Conservation (phyloP, 2,329 filamentous ascomycete species). For the Leptodontidium sp. region DNA sequence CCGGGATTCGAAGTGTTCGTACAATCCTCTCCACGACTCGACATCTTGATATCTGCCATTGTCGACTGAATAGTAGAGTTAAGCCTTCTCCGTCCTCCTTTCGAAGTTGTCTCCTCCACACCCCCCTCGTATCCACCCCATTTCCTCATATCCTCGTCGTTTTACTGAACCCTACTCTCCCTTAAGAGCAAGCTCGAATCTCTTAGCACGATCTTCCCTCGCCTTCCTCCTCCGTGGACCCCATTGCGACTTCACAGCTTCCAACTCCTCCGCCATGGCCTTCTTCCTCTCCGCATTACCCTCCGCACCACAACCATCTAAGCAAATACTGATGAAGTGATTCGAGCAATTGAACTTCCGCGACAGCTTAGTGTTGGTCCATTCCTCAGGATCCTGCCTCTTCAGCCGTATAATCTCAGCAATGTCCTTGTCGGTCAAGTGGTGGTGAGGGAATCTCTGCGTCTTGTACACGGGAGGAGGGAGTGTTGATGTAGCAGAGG, state of each 20-base stretch:
- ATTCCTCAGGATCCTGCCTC: conserved; percentile 59
- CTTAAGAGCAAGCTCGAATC: conserved; percentile 49
- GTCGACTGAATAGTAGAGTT: neutral
- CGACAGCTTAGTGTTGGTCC: conserved; percentile 63
- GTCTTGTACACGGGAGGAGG: conserved; percentile 40
- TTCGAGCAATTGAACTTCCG: conserved; percentile 63
- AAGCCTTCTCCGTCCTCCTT: neutral
- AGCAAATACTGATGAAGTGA: conserved; percentile 66
- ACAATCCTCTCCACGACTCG: conserved; percentile 14
- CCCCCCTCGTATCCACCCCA: neutral
- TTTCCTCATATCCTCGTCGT: neutral
- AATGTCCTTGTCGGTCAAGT: conserved; percentile 63
- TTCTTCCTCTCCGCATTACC: conserved; percentile 52
- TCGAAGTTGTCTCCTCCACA: neutral
- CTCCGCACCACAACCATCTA: conserved; percentile 48
- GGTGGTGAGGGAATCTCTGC: conserved; percentile 49
- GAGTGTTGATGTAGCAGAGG: conserved; percentile 29
- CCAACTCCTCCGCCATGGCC: conserved; percentile 54
- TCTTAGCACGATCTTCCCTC: conserved; percentile 61
- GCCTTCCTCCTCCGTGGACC: conserved; percentile 63
- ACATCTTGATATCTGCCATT: neutral
- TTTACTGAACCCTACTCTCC: conserved; percentile 35
- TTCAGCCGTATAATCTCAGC: conserved; percentile 67
- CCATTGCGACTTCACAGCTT: conserved; percentile 62
- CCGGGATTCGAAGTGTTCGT: conserved; percentile 8